A percentile compares a stretch with the other conserved stretches of the same genome.
Evolutionary conservation across 129 eudicot genomes (phyloP).

Genomic region (Ambrosia trifida): DNA sequence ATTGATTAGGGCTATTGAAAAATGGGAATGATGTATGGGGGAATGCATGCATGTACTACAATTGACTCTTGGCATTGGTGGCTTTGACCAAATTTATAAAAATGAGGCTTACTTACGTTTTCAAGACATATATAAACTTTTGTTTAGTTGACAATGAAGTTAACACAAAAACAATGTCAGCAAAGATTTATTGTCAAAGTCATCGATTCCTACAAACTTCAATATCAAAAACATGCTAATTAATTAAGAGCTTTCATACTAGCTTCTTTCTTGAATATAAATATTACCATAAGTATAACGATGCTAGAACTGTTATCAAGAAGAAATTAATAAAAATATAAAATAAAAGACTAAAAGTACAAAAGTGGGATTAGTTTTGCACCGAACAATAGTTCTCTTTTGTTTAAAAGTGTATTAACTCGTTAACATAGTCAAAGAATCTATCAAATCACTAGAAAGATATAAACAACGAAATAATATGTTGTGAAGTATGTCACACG

Average conservation of each 20-base stretch:
- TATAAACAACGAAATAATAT: background rate
- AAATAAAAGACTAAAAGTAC: background rate
- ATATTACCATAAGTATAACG: background rate
- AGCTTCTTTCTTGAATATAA: background rate
- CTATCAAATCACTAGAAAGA: background rate
- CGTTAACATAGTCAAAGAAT: background rate
- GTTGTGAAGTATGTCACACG: background rate
- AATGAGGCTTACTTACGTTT: slow-evolving; percentile 32
- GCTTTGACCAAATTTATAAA: slow-evolving; percentile 38
- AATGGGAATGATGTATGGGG: slow-evolving; percentile 34
- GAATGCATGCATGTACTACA: slow-evolving; percentile 32
- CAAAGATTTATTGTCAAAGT: slow-evolving; percentile 20
- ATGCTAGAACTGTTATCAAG: background rate
- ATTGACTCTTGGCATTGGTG: slow-evolving; percentile 45
- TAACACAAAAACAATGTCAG: slow-evolving; percentile 31
- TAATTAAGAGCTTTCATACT: background rate
- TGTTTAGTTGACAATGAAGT: slow-evolving; percentile 34
- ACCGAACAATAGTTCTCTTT: background rate
- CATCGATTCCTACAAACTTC: slow-evolving; percentile 20
- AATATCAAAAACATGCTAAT: background rate
- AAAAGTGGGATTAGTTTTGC: background rate
- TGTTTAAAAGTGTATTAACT: background rate
- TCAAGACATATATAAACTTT: slow-evolving; percentile 30
- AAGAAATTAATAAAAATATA: background rate
- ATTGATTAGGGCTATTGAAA: slow-evolving; percentile 28